Evolutionary conservation across 139 green algal genomes (phyloP), one percentile per base, ranked within the genome.

Genomic region (Picochlorum sp.): DNA sequence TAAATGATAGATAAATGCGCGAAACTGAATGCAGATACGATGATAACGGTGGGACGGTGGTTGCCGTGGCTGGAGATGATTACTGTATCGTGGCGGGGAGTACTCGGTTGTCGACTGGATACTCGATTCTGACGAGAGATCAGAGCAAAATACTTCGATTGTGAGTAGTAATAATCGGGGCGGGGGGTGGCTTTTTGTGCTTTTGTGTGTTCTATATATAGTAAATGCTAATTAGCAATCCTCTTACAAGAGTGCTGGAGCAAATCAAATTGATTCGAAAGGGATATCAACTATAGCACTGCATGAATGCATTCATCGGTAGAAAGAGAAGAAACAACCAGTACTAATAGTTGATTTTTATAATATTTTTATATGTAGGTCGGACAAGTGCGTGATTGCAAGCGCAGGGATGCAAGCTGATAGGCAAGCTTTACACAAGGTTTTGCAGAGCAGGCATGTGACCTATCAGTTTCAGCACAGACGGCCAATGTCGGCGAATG

Each of bases 81-180:
- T 99, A 97, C 76, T 95, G 85, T 73, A 85, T 99, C 16, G 76
- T 98, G 1, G 93, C 91, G 14, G 88, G 70, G 9, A 89, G 81
- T 74, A 98, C 84, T 1, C 81, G 93, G 13, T 78, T 99, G 60
- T 95, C 86, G 0, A 95, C 89, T 1, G 93, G 93, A n/a, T 98
- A 87, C 76, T 85, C 61, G 67, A 97, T 99, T 57, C 64, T 99
- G 1, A 97, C 87, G 0, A 70, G 93, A 0, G 71, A 92, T 12
- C 65, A 78, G 44, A 83, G 70, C 30, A 96, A 93, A 67, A 62
- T 97, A 5, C 36, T 88, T 1, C 68, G 85, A 30, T 63, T 98
- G 84, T 94, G 61, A 82, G 85, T 69, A n/a, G 7, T 47, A n/a
- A n/a, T n/a, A n/a, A n/a, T n/a, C n/a, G n/a, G n/a, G n/a, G n/a